Percentiles rank a stretch among this genome's conserved stretches.
These are phyloP conservation scores for Sphaerulina musiva DNA, from an alignment of 2,329 filamentous ascomycete species.

Conservation along the genomic window DNA sequence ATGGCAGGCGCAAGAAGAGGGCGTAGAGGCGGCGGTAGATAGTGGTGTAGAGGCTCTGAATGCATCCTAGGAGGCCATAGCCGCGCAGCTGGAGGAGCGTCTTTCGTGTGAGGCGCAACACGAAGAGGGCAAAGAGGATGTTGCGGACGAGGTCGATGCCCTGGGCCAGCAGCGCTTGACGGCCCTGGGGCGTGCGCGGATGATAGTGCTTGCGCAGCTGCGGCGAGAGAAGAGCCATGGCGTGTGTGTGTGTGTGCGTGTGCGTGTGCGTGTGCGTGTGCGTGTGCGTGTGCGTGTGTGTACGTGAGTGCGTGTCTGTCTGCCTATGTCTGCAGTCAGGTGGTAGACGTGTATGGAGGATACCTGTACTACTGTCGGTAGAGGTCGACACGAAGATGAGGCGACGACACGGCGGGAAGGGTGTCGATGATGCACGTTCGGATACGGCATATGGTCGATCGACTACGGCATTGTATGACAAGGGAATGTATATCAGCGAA, in stretches of 20 bases:
- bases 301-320: not conserved
- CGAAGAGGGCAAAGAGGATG: constrained; percentile 79
- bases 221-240: constrained; percentile 14
- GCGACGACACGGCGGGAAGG: too few relatives aligned
- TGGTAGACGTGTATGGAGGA: too few relatives aligned
- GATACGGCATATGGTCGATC: too few relatives aligned
- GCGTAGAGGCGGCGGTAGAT: constrained; percentile 71
- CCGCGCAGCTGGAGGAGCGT: constrained; percentile 79
- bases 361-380: too few relatives aligned
- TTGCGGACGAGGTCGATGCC: constrained; percentile 56
- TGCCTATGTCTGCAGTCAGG: too few relatives aligned
- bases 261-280: not conserved
- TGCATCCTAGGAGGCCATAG: constrained; percentile 74
- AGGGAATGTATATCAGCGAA: too few relatives aligned
- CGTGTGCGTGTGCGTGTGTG: not conserved
- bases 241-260: not conserved
- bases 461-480: too few relatives aligned
- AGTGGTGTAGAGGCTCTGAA: constrained; percentile 66
- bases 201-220: constrained; percentile 25
- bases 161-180: constrained; percentile 25
- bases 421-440: too few relatives aligned
- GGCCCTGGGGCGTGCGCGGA: constrained; percentile 16
- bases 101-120: constrained; percentile 75
- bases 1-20: constrained; percentile 76
- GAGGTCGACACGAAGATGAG: too few relatives aligned